Percentiles rank a stretch among this genome's conserved stretches.
Evolutionary conservation across 2,329 filamentous ascomycete species (phyloP).

Genomic region (Microsporum ferrugineum): DNA sequence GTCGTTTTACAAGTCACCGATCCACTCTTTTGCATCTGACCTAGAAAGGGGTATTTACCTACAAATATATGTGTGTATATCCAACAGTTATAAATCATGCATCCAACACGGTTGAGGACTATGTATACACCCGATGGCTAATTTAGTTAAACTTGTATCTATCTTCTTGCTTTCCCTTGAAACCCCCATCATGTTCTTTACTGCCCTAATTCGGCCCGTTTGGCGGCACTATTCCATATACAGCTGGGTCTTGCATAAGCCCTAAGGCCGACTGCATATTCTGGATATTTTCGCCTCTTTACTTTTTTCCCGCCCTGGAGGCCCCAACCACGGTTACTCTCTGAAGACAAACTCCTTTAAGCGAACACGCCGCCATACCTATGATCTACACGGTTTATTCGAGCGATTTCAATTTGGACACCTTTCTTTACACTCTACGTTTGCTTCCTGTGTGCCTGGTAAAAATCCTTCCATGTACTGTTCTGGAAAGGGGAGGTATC

Average conservation of each 20-base stretch:
- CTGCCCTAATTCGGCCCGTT: neutral
- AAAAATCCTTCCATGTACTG: neutral
- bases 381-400: neutral
- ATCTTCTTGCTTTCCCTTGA: neutral
- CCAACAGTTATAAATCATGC: neutral
- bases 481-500: neutral
- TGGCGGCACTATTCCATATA: neutral
- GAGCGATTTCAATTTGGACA: neutral
- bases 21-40: neutral
- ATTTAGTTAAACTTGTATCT: neutral
- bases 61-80: neutral
- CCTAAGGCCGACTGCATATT: neutral
- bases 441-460: neutral
- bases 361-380: neutral
- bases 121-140: neutral
- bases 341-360: neutral
- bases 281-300: neutral
- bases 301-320: neutral
- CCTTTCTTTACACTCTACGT: neutral
- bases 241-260: slow-evolving; percentile 2
- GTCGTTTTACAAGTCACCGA: neutral
- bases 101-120: neutral
- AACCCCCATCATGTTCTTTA: neutral
- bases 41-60: neutral
- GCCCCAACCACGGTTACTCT: too few species aligned